These are phyloP conservation scores for Passalora sequoiae DNA, from an alignment of 2,329 filamentous ascomycete species.

Conservation along the genomic window DNA sequence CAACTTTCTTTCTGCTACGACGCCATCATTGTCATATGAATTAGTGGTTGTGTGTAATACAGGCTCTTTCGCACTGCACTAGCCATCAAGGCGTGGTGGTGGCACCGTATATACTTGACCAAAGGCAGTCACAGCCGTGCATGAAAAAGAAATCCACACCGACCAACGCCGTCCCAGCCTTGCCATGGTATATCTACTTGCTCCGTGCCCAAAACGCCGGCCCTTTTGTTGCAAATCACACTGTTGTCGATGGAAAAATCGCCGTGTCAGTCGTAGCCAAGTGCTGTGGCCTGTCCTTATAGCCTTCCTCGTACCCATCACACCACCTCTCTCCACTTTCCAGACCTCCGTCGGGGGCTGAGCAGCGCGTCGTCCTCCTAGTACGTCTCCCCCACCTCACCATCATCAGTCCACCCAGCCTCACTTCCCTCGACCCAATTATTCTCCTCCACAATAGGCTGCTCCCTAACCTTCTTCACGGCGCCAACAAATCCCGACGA, in stretches of 20 bases:
- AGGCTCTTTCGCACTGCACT: not conserved
- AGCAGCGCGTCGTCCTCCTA: constrained; percentile 9
- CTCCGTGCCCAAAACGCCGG: not conserved
- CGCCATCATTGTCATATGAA: too few relatives aligned
- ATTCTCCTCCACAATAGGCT: constrained; percentile 26
- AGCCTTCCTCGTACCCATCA: too few relatives aligned
- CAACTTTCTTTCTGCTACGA: too few relatives aligned
- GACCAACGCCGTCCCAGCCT: constrained; percentile 2
- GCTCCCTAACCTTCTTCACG: constrained; percentile 25
- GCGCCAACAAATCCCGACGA: constrained; percentile 15
- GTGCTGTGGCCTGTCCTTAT: too few relatives aligned
- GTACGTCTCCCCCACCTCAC: constrained; percentile 33
- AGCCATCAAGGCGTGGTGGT: not conserved
- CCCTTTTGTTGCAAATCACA: constrained; percentile 1
- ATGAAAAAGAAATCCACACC: not conserved
- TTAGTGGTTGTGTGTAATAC: too few relatives aligned
- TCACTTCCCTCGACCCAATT: constrained; percentile 30
- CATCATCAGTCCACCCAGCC: constrained; percentile 35
- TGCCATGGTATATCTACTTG: constrained; percentile 2
- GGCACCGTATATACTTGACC: not conserved
- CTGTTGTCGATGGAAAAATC: too few relatives aligned
- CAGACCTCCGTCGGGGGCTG: not conserved
- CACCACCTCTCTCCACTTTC: not conserved
- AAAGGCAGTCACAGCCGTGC: not conserved
- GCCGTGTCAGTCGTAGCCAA: not conserved